Base-by-base conservation (phyloP, 805 yeast species). In the Maudiozyma barnettii region DNA sequence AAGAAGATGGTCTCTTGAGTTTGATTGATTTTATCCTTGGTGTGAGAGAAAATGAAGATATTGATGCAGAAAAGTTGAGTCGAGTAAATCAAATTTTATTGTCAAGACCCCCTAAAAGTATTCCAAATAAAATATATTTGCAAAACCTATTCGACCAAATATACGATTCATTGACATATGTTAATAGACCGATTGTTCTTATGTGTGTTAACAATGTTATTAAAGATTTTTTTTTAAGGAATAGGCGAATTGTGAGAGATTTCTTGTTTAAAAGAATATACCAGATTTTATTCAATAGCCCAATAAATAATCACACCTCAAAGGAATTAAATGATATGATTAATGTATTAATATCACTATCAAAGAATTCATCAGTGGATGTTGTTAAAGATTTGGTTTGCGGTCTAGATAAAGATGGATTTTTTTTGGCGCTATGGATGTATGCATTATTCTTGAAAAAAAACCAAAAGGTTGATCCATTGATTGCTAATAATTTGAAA, bases 11-110 rank as follows among this genome's bases (percentile, higher is more conserved):
- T 0, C 78, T 93, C 1, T 65, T 76, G 26, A 73, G 89, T 1
- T 64, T 91, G 44, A 72, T 89, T 26, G 97, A 91, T 62, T 79
- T 85, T 51, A 71, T 85, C 0, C 69, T 84, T 13, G 95, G 95
- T 0, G 69, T 85, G 22, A 70, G 96, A 48, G 95, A 87, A 39
- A 72, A 74, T 46, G 91, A 83, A 47, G 54, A 58, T 33, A 53
- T 88, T 13, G 81, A 80, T 51, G 64, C 80, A n/a, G 79, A 77
- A 30, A 83, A 79, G 53, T 70, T 86, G 43, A 79, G 78, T 23
- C 76, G 81, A 48, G 84, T 86, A 1, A 77, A 84, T n/a, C 75
- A 73, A 39, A 72, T 87, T 2, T 61, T 91, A 14, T 60, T 83
- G 26, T 65, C 81, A 16, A 81, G 80, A 50, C 96, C 97, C 49